phyloP scores from a whole-genome alignment of 2,329 filamentous ascomycete species.

The Tetracladium maxilliforme region DNA sequence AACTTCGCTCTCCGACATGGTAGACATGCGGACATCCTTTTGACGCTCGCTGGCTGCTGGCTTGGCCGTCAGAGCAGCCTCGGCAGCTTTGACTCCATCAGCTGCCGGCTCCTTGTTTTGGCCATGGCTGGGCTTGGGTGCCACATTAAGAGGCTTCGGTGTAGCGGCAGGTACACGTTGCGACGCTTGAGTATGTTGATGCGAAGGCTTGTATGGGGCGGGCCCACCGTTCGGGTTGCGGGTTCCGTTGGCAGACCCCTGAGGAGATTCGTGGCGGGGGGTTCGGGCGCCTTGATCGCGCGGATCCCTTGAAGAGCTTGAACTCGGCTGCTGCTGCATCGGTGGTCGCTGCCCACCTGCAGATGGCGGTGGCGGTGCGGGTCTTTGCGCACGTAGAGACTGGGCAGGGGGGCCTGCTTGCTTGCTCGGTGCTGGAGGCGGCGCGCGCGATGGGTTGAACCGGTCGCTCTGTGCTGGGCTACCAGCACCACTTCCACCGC shows the following conservation, averaged over 20 bases:
- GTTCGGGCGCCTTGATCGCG: slow-evolving; percentile 10
- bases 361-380: slow-evolving; percentile 61
- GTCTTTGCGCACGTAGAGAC: slow-evolving; percentile 56
- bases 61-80: slow-evolving; percentile 78
- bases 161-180: slow-evolving; percentile 39
- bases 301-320: slow-evolving; percentile 20
- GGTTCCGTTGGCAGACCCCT: slow-evolving; percentile 21
- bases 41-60: slow-evolving; percentile 56
- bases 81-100: slow-evolving; percentile 79
- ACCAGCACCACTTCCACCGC: slow-evolving; percentile 25
- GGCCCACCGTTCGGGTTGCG: slow-evolving; percentile 31
- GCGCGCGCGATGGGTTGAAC: slow-evolving; percentile 75
- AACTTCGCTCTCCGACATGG: slow-evolving; percentile 92
- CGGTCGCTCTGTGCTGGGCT: slow-evolving; percentile 31
- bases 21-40: slow-evolving; percentile 95
- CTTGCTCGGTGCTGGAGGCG: slow-evolving; percentile 57
- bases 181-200: slow-evolving; percentile 23
- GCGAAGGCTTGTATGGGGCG: slow-evolving; percentile 6
- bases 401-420: slow-evolving; percentile 35
- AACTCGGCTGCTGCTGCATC: slow-evolving; percentile 32
- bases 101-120: too few relatives aligned
- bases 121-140: slow-evolving; percentile 39
- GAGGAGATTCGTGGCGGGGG: slow-evolving; percentile 12
- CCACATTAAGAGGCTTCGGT: slow-evolving; percentile 62
- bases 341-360: slow-evolving; percentile 27